These are phyloP conservation scores for Tephrocybe sp. DNA, from an alignment of 768 basidiomycete species.

Conservation along the genomic window DNA sequence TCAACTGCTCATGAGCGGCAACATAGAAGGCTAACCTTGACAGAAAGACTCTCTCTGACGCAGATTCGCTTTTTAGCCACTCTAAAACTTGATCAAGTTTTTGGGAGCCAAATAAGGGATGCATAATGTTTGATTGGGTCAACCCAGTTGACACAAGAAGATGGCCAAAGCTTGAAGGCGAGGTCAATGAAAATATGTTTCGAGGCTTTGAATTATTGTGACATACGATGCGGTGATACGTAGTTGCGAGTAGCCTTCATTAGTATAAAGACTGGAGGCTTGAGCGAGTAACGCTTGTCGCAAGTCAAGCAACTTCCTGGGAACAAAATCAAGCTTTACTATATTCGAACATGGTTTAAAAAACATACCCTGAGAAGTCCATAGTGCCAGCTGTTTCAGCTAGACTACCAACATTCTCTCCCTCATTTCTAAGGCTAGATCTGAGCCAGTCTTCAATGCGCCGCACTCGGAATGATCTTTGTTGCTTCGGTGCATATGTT, in stretches of 20 bases:
- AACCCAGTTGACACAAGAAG: constrained; percentile 44
- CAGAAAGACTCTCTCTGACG: constrained; percentile 42
- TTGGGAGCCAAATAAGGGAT: constrained; percentile 46
- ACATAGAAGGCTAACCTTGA: constrained; percentile 47
- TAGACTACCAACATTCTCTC: constrained; percentile 37
- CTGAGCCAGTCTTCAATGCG: constrained; percentile 64
- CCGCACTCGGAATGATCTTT: constrained; percentile 57
- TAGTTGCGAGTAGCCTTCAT: constrained; percentile 13
- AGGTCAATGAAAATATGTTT: no score
- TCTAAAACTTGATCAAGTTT: constrained; percentile 41
- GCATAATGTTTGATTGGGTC: constrained; percentile 37
- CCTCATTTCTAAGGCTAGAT: constrained; percentile 30
- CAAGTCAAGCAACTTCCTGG: constrained; percentile 10
- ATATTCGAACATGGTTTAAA: background rate
- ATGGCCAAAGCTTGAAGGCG: constrained; percentile 55
- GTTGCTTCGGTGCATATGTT: constrained; percentile 45
- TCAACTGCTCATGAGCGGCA: background rate
- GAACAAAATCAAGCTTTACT: background rate
- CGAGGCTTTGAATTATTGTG: no score
- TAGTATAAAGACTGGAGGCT: background rate
- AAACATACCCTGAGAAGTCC: constrained; percentile 35
- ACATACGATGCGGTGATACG: constrained; percentile 43
- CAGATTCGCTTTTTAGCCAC: constrained; percentile 40
- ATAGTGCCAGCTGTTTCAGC: constrained; percentile 32
- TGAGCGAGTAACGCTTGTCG: constrained; percentile 10